A percentile compares a stretch with the other conserved stretches of the same genome.
Evolutionary conservation across 805 yeast genomes (phyloP).

Genomic region (Schizosaccharomyces cryophilus): DNA sequence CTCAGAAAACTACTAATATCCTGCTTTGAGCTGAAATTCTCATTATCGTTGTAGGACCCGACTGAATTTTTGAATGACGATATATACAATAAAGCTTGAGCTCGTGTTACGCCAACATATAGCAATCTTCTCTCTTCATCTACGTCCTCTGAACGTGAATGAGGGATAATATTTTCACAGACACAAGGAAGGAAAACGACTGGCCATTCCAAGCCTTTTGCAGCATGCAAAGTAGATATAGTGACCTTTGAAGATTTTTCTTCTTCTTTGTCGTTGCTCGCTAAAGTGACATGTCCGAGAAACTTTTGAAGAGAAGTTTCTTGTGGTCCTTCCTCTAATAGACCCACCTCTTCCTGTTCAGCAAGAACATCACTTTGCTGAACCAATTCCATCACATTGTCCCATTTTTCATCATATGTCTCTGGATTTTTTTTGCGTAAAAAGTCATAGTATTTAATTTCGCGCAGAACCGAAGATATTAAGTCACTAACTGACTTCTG

Average conservation of each 20-base stretch:
- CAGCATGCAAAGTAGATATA: slow-evolving; percentile 68
- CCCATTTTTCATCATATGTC: slow-evolving; percentile 7
- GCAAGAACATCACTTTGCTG: not conserved
- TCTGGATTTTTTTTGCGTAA: slow-evolving; percentile 5
- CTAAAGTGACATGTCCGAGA: not conserved
- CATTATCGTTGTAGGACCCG: not conserved
- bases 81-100: slow-evolving; percentile 22
- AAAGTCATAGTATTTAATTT: not conserved
- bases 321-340: not conserved
- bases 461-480: not conserved
- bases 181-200: slow-evolving; percentile 62
- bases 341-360: not conserved
- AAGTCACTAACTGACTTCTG: not conserved
- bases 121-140: slow-evolving; percentile 67
- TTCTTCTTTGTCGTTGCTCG: not conserved
- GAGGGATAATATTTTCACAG: slow-evolving; percentile 42
- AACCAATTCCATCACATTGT: slow-evolving; percentile 7
- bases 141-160: slow-evolving; percentile 19
- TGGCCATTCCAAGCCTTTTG: slow-evolving; percentile 93
- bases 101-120: slow-evolving; percentile 76
- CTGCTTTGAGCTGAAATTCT: not conserved
- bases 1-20: not conserved
- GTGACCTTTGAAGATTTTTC: slow-evolving; percentile 14
- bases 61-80: not conserved
- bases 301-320: not conserved